Evolutionary conservation across 768 basidiomycete species (phyloP), one percentile per base, ranked within the genome.

Genomic region (Leccinum boreale): DNA sequence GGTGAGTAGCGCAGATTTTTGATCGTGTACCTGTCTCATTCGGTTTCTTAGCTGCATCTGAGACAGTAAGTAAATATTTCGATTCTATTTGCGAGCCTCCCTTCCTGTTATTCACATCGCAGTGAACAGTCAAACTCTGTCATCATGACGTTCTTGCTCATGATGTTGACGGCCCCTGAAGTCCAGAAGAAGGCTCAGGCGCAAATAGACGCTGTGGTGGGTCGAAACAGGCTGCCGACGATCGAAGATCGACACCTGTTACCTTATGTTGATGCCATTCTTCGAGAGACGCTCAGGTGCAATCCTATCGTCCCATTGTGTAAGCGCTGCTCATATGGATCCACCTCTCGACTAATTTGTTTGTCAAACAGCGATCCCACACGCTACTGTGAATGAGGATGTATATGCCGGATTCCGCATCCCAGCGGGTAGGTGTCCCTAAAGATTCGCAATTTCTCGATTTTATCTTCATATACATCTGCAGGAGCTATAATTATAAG

Each of bases 391-490:
- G 1, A 58, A 75, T 23, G 78, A 80, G 33, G 81, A 81, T 31
- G 54, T 73, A 6, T 81, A 79, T 58, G 68, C 72, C 31, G 76
- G 78, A n/a, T 80, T 79, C 55, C 67, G 76, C 8, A 86, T 86
- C 49, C 85, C 85, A 4, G 76, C 77, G 58, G 66, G 66, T 68
- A 23, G 33, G 51, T 24, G 12, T 6, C 11, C 14, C 31, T 42
- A 21, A 42, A 39, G 31, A 21, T 5, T 15, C 4, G 0, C 12
- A 33, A n/a, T 24, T 23, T 12, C 10, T 24, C 45, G 14, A 46
- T 11, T 42, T 11, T 15, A 7, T 29, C 17, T 21, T 58, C 17
- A 68, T 23, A 10, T 3, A 8, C n/a, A 24, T 44, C 24, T 10
- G 9, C 49, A 66, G 66, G 66, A 42, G 57, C 63, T 3, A 55